A percentile compares a stretch with the other conserved stretches of the same genome.
Evolutionary conservation across 495 filamentous ascomycete species (phyloP).

Genomic region (Penicillium cinerascens): DNA sequence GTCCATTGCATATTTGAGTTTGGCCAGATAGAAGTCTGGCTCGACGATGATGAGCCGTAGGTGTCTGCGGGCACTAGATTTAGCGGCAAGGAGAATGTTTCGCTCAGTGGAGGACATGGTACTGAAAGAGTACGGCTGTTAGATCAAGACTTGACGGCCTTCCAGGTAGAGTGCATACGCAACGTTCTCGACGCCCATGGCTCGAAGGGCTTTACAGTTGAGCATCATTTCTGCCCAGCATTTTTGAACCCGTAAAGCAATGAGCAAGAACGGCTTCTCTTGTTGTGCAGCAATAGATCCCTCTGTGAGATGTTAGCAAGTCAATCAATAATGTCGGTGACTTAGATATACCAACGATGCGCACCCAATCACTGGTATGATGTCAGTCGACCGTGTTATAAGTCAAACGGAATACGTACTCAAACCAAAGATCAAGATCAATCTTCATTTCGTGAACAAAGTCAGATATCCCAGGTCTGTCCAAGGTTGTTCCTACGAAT

Average conservation of each 20-base stretch:
- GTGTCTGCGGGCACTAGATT: slow-evolving; percentile 46
- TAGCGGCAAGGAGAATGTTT: slow-evolving; percentile 42
- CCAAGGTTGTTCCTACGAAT: slow-evolving; percentile 13
- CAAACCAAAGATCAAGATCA: slow-evolving; percentile 47
- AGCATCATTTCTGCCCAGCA: slow-evolving; percentile 50
- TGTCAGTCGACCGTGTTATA: slow-evolving; percentile 1
- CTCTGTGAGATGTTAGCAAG: slow-evolving; percentile 12
- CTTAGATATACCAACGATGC: slow-evolving; percentile 34
- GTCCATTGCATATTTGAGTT: slow-evolving; percentile 52
- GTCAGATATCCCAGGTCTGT: slow-evolving; percentile 30
- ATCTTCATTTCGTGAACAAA: slow-evolving; percentile 44
- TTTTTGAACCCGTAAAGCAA: slow-evolving; percentile 42
- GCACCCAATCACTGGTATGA: slow-evolving; percentile 40
- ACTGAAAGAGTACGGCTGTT: slow-evolving; percentile 10
- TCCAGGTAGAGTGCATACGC: slow-evolving; percentile 21
- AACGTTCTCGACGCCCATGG: slow-evolving; percentile 48
- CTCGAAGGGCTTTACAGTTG: slow-evolving; percentile 45
- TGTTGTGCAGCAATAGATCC: slow-evolving; percentile 20
- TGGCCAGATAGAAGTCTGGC: slow-evolving; percentile 44
- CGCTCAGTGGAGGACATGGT: slow-evolving; percentile 42
- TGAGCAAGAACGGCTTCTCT: slow-evolving; percentile 34
- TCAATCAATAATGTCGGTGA: background rate
- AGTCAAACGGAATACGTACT: slow-evolving; percentile 21
- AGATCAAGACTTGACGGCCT: background rate
- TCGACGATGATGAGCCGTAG: slow-evolving; percentile 42